Conservation (phyloP, 2,329 filamentous ascomycete species). For the Talaromyces sp. region DNA sequence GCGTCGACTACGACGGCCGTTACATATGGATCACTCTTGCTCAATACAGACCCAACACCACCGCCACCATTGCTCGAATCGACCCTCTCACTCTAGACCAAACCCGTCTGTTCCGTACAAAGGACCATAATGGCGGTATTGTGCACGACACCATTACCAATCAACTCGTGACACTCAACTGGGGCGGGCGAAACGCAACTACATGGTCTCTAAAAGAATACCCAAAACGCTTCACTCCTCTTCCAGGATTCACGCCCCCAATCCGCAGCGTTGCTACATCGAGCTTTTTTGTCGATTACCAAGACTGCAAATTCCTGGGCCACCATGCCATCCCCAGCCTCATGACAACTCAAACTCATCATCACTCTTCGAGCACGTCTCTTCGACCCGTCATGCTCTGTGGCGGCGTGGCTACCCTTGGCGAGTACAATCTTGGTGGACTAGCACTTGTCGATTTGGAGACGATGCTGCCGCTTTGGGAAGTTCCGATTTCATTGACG, state of each 20-base stretch:
- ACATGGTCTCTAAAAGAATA: slow-evolving; percentile 32
- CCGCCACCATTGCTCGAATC: slow-evolving; percentile 39
- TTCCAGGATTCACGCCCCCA: slow-evolving; percentile 21
- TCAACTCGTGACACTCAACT: slow-evolving; percentile 41
- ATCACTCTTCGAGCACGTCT: not conserved
- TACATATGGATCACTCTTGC: slow-evolving; percentile 45
- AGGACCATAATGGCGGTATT: slow-evolving; percentile 46
- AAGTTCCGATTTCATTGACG: slow-evolving; percentile 43
- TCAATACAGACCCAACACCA: slow-evolving; percentile 47
- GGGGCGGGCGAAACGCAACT: slow-evolving; percentile 42
- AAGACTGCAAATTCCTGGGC: slow-evolving; percentile 51
- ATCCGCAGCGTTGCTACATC: slow-evolving; percentile 31
- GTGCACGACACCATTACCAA: slow-evolving; percentile 37
- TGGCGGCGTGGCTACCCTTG: slow-evolving; percentile 40
- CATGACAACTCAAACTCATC: not conserved
- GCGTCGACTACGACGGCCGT: slow-evolving; percentile 47
- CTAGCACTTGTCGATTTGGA: slow-evolving; percentile 45
- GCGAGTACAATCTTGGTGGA: slow-evolving; percentile 36
- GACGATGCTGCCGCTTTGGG: slow-evolving; percentile 43
- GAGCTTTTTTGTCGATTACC: slow-evolving; percentile 46
- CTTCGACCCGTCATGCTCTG: slow-evolving; percentile 44
- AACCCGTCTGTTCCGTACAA: slow-evolving; percentile 30
- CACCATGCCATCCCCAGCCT: slow-evolving; percentile 30
- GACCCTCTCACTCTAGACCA: slow-evolving; percentile 35
- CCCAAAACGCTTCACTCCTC: slow-evolving; percentile 14